Evolutionary conservation across 2,329 filamentous ascomycete species (phyloP).

Genomic region (Sporothrix pseudoabietina): DNA sequence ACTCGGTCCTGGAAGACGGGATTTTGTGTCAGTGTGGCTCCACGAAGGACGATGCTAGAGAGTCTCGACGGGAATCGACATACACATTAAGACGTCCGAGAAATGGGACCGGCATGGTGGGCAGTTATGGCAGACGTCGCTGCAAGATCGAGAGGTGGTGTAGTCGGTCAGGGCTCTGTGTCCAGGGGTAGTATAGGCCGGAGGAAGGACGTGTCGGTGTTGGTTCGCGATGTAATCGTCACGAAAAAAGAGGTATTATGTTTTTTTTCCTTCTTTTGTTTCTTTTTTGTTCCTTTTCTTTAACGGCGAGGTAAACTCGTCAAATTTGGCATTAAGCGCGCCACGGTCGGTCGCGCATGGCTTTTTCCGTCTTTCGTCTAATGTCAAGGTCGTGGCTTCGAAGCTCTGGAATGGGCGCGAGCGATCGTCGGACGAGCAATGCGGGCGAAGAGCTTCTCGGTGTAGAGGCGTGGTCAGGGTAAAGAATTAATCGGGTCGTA

Average conservation of each 20-base stretch:
- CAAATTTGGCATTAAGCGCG: neutral
- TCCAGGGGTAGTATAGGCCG: too few species aligned
- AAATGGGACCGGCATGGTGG: slow-evolving; percentile 56
- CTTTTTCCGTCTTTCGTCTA: neutral
- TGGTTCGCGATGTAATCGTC: neutral
- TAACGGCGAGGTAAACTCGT: neutral
- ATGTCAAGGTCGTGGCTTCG: neutral
- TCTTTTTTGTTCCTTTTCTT: neutral
- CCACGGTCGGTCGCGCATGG: neutral
- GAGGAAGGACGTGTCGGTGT: neutral
- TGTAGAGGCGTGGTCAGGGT: neutral
- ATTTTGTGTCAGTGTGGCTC: slow-evolving; percentile 26
- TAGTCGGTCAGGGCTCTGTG: neutral
- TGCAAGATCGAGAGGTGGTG: neutral
- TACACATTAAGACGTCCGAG: slow-evolving; percentile 56
- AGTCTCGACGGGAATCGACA: slow-evolving; percentile 37
- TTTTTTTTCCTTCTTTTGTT: neutral
- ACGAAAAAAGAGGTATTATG: neutral
- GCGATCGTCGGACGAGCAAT: neutral
- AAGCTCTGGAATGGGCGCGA: slow-evolving; percentile 8
- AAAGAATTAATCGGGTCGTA: neutral
- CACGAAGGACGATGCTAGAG: neutral
- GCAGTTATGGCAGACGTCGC: neutral
- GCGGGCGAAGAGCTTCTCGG: neutral
- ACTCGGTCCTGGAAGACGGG: slow-evolving; percentile 66